A percentile compares a stretch with the other conserved stretches of the same genome.
Evolutionary conservation across 1,284 basidiomycete species (phyloP).

Genomic region (Cryptococcus sp.): DNA sequence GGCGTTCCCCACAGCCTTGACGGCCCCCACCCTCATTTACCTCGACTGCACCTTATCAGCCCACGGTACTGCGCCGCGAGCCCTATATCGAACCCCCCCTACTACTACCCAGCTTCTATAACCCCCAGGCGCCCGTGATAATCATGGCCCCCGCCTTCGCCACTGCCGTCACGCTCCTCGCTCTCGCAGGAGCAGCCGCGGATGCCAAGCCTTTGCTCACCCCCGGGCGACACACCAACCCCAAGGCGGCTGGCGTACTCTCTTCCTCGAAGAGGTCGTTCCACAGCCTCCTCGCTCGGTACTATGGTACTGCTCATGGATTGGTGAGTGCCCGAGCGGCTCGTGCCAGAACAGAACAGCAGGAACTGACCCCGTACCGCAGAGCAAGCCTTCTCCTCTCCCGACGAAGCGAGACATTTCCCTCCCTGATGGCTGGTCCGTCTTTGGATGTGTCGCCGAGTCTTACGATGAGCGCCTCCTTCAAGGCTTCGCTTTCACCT

Average conservation of each 20-base stretch:
- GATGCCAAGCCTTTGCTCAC: slow-evolving; percentile 30
- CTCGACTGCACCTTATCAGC: not conserved
- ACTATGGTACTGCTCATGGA: slow-evolving; percentile 37
- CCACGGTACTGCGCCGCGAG: not conserved
- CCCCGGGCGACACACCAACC: slow-evolving; percentile 42
- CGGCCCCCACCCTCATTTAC: slow-evolving; percentile 28
- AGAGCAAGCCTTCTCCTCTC: slow-evolving; percentile 34
- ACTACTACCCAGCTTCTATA: slow-evolving; percentile 1
- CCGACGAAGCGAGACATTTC: slow-evolving; percentile 30
- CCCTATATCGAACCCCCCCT: not conserved
- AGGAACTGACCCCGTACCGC: not conserved
- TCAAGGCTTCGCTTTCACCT: slow-evolving; percentile 33
- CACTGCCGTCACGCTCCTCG: slow-evolving; percentile 28
- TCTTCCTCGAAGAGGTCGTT: slow-evolving; percentile 29
- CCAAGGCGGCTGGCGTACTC: slow-evolving; percentile 30
- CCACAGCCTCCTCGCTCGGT: slow-evolving; percentile 24
- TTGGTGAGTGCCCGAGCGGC: slow-evolving; percentile 25
- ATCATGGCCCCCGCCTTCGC: slow-evolving; percentile 42
- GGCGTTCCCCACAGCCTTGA: slow-evolving; percentile 34
- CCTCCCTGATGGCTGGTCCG: slow-evolving; percentile 43
- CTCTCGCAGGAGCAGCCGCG: slow-evolving; percentile 21
- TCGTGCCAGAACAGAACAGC: not conserved
- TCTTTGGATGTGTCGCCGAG: slow-evolving; percentile 46
- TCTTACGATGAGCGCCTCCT: slow-evolving; percentile 40
- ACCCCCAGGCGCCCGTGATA: not conserved